These are phyloP conservation scores for Mortierella alpina DNA, from an alignment of 192 early-diverging fungal genomes.

Conservation along the genomic window DNA sequence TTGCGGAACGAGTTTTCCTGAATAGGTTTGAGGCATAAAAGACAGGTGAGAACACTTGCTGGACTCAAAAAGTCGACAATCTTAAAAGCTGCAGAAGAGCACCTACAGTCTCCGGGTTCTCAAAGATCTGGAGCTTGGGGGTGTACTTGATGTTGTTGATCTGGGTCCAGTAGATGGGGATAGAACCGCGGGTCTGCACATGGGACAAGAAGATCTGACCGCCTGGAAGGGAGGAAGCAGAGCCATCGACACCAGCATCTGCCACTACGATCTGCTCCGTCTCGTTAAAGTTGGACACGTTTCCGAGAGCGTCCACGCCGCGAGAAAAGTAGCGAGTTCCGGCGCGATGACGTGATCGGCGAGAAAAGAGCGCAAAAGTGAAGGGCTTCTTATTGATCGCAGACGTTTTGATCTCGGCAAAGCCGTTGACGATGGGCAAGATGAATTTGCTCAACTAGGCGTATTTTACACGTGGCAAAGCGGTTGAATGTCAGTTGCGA, in stretches of 20 bases:
- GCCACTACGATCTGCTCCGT: slow-evolving; percentile 92
- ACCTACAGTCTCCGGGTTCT: slow-evolving; percentile 72
- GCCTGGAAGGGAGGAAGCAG: slow-evolving; percentile 41
- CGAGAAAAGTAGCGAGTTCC: slow-evolving; percentile 95
- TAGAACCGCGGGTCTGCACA: slow-evolving; percentile 95
- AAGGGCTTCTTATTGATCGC: slow-evolving; percentile 76
- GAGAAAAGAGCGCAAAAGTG: slow-evolving; percentile 84
- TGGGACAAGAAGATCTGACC: slow-evolving; percentile 72
- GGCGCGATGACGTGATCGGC: slow-evolving; percentile 82
- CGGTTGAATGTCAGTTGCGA: neutral
- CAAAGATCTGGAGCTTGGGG: slow-evolving; percentile 84
- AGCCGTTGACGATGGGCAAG: slow-evolving; percentile 92
- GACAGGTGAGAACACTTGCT: neutral
- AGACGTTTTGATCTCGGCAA: slow-evolving; percentile 69
- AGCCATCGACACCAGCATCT: slow-evolving; percentile 57
- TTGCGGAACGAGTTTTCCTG: slow-evolving; percentile 74
- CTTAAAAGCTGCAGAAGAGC: neutral
- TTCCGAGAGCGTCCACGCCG: slow-evolving; percentile 90
- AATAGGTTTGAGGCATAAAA: neutral
- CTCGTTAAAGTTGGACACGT: slow-evolving; percentile 98
- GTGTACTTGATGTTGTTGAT: slow-evolving; percentile 92
- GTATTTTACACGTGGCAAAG: neutral
- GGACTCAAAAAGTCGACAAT: neutral
- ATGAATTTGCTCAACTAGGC: slow-evolving; percentile 81
- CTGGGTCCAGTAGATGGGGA: slow-evolving; percentile 96